A percentile compares a stretch with the other conserved stretches of the same genome.
Conservation (phyloP, 2,329 filamentous ascomycete species). For the Trichoderma koningiopsis region DNA sequence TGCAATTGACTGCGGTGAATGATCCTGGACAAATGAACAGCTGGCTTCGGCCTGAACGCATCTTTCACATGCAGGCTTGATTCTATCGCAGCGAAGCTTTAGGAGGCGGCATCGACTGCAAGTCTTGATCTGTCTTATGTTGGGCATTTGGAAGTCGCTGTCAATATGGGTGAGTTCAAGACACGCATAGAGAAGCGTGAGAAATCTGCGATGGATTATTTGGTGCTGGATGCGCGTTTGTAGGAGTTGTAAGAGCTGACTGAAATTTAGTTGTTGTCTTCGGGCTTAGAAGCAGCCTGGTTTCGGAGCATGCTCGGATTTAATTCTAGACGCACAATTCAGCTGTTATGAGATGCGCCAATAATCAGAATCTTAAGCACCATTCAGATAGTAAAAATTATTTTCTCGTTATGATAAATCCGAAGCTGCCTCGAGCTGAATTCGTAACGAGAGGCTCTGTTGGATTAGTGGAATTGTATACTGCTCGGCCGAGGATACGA, state of each 20-base stretch:
- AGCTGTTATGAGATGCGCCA: background rate
- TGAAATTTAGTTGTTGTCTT: no score
- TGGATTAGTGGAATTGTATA: background rate
- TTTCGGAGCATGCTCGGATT: background rate
- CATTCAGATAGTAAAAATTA: background rate
- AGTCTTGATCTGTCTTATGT: background rate
- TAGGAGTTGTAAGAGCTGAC: background rate
- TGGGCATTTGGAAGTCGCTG: conserved; percentile 1
- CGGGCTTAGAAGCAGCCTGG: background rate
- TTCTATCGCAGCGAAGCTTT: conserved; percentile 13
- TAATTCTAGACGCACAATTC: background rate
- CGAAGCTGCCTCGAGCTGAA: background rate
- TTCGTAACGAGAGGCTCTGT: background rate
- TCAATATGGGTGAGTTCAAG: background rate
- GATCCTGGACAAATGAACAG: background rate
- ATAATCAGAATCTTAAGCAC: background rate
- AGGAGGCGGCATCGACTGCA: conserved; percentile 13
- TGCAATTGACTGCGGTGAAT: background rate
- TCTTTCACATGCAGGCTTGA: conserved; percentile 1
- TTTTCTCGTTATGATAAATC: background rate
- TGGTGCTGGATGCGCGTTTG: background rate
- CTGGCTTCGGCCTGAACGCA: background rate
- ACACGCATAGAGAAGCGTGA: background rate
- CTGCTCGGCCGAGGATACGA: conserved; percentile 5
- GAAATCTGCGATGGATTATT: background rate